A percentile compares a stretch with the other conserved stretches of the same genome.
Conservation (phyloP, 1,139 yeast genomes). For the Yamadazyma membranifaciens region DNA sequence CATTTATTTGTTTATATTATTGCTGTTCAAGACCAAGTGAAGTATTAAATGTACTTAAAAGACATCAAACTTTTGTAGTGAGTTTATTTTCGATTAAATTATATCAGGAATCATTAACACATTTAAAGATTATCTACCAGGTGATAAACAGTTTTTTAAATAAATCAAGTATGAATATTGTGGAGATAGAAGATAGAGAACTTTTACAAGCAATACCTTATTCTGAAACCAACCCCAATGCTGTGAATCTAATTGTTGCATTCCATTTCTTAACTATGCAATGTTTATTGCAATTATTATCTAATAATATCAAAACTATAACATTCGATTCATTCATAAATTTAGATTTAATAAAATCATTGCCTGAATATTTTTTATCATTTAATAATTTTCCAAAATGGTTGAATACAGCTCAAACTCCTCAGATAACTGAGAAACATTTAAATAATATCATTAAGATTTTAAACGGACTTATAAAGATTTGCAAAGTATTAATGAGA, state of each 20-base stretch:
- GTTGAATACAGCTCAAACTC: conserved; percentile 14
- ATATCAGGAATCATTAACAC: conserved; percentile 15
- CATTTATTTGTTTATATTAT: conserved; percentile 11
- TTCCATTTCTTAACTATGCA: conserved; percentile 33
- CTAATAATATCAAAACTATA: conserved; percentile 12
- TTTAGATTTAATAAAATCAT: conserved; percentile 10
- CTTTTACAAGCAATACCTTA: background rate
- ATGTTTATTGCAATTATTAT: conserved; percentile 25
- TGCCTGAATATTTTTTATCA: conserved; percentile 22
- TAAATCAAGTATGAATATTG: background rate
- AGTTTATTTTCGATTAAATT: conserved; percentile 25
- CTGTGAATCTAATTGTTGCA: conserved; percentile 25
- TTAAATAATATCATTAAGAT: conserved; percentile 20
- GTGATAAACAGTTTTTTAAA: conserved; percentile 3
- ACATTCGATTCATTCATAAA: conserved; percentile 6
- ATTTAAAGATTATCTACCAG: conserved; percentile 14
- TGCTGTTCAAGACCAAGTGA: conserved; percentile 1
- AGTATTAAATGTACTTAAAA: conserved; percentile 7
- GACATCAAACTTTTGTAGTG: conserved; percentile 32
- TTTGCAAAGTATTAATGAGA: conserved; percentile 14
- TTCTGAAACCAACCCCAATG: background rate
- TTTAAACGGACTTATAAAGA: conserved; percentile 23
- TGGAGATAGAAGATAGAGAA: background rate
- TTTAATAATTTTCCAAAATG: conserved; percentile 24
- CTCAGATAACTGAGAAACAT: conserved; percentile 11